Base-by-base conservation (phyloP, 306 rosid species). In the Abrus pulchellus region DNA sequence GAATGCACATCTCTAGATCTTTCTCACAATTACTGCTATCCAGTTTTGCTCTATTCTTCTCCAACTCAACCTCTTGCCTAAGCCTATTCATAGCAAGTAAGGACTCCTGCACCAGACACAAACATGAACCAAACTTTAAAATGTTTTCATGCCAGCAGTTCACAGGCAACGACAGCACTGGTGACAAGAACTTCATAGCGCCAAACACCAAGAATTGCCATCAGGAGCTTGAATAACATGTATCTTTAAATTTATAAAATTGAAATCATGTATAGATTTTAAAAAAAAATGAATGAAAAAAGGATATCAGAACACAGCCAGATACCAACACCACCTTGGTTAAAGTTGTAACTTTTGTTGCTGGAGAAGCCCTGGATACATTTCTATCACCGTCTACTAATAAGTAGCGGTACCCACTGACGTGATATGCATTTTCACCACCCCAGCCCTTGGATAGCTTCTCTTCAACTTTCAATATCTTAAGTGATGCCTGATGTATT, bases 371-470 rank as follows among this genome's bases (percentile, higher is more conserved):
- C 92, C 99, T 91, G 87, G 99, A 91, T 84, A 88, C 83, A 65
- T 83, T 88, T 86, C 93, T 90, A 83, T 92, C 98, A 56, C 89
- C 87, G 74, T 95, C 99, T 81, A 89, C 89, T 49, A 95, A 85
- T 84, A 95, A 85, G 90, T 95, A 95, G 38, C 99, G 98, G 85
- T 95, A 93, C 20, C 97, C 98, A 40, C 89, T 36, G 40, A 95
- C 99, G 81, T 95, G 99, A 86, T 95, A 93, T 14, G 97, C 99
- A 84, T 92, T 95, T 84, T 95, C 98, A 80, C 99, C 99, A 44
- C 89, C 97, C 99, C 99, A 95, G 83, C 99, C 99, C 89, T 92
- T 95, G 9, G 98, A 93, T 76, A 95, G 85, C 74, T 92, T 95
- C 87, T 95, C 99, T 86, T 93, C 99, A 78, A 95, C 92, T 92